phyloP scores from a whole-genome alignment of 352 stramenopile genomes.

The Pythium sukuiense region DNA sequence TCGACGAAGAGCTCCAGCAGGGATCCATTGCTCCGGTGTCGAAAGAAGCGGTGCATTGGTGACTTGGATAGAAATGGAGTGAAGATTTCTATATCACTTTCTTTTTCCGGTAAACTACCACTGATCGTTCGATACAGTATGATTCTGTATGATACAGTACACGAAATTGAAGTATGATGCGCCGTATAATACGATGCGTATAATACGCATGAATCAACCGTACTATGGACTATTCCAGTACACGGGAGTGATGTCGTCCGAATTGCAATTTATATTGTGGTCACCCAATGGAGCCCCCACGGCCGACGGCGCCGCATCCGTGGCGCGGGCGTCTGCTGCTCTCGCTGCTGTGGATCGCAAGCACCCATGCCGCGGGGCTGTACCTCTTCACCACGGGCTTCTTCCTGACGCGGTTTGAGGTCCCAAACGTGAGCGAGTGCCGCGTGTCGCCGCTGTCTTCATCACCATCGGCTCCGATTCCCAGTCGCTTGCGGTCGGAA shows the following conservation, averaged over 20 bases:
- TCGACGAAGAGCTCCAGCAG: slow-evolving; percentile 20
- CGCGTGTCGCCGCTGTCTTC: slow-evolving; percentile 22
- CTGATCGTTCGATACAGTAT: too few relatives aligned
- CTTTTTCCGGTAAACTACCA: too few relatives aligned
- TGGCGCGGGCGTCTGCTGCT: slow-evolving; percentile 10
- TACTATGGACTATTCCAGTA: background rate
- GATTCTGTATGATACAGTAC: too few relatives aligned
- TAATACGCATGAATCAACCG: too few relatives aligned
- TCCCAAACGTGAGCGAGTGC: slow-evolving; percentile 69
- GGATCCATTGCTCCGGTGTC: too few relatives aligned
- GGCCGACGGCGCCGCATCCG: background rate
- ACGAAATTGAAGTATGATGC: too few relatives aligned
- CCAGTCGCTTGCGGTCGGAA: slow-evolving; percentile 5
- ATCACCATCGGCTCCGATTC: background rate
- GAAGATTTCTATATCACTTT: too few relatives aligned
- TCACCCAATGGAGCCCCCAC: background rate
- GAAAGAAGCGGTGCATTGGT: too few relatives aligned
- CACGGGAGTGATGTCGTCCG: background rate
- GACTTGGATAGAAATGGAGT: too few relatives aligned
- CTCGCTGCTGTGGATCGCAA: slow-evolving; percentile 37
- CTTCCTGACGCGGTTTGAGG: slow-evolving; percentile 89
- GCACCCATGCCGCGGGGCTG: slow-evolving; percentile 51
- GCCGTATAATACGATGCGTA: too few relatives aligned
- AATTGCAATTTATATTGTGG: background rate
- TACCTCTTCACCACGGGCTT: slow-evolving; percentile 87